phyloP scores from a whole-genome alignment of 805 yeast genomes.

The Starmerella tilneyi region DNA sequence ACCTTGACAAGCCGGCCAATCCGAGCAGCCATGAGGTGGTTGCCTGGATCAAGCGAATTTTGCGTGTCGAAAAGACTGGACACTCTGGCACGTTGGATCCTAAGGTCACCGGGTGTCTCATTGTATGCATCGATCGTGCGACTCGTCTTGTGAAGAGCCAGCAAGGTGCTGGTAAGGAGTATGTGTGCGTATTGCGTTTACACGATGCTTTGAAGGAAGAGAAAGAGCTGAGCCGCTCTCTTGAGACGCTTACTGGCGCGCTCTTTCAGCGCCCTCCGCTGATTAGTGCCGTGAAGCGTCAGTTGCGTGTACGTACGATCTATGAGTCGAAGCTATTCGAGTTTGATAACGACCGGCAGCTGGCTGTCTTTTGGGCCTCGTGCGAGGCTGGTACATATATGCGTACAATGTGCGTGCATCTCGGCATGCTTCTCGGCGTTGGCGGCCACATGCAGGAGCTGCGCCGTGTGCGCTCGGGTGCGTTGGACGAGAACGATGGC shows the following conservation, averaged over 20 bases:
- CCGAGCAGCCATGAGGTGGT: slow-evolving; percentile 99
- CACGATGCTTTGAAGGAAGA: slow-evolving; percentile 89
- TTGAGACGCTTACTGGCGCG: slow-evolving; percentile 96
- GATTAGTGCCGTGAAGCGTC: slow-evolving; percentile 98
- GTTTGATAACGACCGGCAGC: slow-evolving; percentile 91
- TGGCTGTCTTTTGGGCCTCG: slow-evolving; percentile 98
- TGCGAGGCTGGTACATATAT: slow-evolving; percentile 99
- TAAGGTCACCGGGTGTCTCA: slow-evolving; percentile 95
- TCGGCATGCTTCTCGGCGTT: slow-evolving; percentile 95
- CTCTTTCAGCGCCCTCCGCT: slow-evolving; percentile 98
- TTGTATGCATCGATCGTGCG: slow-evolving; percentile 96
- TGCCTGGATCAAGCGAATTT: slow-evolving; percentile 95
- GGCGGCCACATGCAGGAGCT: slow-evolving; percentile 99
- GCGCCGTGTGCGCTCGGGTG: slow-evolving; percentile 98
- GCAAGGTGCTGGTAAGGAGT: slow-evolving; percentile 99
- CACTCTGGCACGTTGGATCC: slow-evolving; percentile 99
- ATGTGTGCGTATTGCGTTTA: slow-evolving; percentile 91
- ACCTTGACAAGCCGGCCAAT: slow-evolving; percentile 94
- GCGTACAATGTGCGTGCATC: slow-evolving; percentile 97
- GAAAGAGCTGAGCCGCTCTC: slow-evolving; percentile 72
- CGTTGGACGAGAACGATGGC: slow-evolving; percentile 78
- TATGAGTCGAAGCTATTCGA: slow-evolving; percentile 92
- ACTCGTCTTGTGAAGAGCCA: slow-evolving; percentile 96
- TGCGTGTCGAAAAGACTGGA: slow-evolving; percentile 95
- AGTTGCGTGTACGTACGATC: slow-evolving; percentile 93